Conservation (phyloP, 2,329 filamentous ascomycete species). For the Colletotrichum endophyticum region DNA sequence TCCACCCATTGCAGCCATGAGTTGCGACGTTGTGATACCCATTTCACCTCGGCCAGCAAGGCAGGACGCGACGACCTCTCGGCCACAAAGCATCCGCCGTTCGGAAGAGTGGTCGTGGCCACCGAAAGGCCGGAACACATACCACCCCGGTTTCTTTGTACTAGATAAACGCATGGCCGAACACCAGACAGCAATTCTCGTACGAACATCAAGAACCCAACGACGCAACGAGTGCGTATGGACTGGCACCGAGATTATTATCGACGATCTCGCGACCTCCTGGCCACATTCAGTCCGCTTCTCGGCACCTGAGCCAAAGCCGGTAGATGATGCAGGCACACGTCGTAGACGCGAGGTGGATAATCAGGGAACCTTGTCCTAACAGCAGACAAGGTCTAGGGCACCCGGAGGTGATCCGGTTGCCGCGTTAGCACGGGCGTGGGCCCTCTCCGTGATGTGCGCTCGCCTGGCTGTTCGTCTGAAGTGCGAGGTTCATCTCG, state of each 20-base stretch:
- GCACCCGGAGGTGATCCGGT: neutral
- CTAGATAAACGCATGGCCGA: neutral
- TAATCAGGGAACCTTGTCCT: neutral
- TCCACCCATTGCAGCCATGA: neutral
- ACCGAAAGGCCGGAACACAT: neutral
- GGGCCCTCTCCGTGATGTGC: neutral
- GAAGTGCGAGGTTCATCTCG: neutral
- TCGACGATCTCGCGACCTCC: neutral
- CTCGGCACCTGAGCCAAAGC: neutral
- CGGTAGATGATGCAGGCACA: neutral
- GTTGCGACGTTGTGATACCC: neutral
- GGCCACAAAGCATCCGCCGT: neutral
- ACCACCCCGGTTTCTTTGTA: neutral
- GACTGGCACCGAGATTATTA: neutral
- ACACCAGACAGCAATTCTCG: neutral
- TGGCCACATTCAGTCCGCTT: neutral
- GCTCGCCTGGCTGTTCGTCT: neutral
- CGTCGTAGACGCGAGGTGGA: neutral
- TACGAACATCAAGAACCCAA: neutral
- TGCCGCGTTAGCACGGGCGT: neutral
- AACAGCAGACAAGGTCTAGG: neutral
- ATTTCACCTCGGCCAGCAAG: neutral
- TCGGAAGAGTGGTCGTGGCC: neutral
- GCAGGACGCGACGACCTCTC: neutral
- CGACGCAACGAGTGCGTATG: neutral